Conservation (phyloP, 495 filamentous ascomycete genomes). For the Lophiotrema nucula region DNA sequence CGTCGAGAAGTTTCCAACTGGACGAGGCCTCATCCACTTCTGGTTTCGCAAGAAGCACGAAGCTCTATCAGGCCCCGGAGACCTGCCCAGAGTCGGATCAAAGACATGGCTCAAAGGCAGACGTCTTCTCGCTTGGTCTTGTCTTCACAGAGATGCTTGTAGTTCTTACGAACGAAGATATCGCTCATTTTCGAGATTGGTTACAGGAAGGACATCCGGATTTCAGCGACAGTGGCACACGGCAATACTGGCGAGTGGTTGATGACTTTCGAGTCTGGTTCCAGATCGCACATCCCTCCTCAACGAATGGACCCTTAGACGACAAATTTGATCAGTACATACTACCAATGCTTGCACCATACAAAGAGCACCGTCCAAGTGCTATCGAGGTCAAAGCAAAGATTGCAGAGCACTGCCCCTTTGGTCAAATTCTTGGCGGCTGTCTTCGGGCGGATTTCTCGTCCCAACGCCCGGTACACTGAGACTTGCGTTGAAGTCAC, state of each 20-base stretch:
- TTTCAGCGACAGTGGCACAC: not conserved
- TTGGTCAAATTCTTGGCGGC: not conserved
- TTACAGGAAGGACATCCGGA: not conserved
- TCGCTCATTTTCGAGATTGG: not conserved
- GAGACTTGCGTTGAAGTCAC: no score
- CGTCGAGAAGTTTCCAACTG: not conserved
- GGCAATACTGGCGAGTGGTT: not conserved
- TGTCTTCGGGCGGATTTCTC: no score
- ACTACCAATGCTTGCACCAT: not conserved
- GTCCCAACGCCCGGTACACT: no score
- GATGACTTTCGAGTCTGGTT: not conserved
- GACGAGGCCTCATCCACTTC: constrained; percentile 11
- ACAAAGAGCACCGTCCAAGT: not conserved
- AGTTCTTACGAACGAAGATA: not conserved
- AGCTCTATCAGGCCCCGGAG: constrained; percentile 15
- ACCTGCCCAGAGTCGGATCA: not conserved
- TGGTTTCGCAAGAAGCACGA: not conserved
- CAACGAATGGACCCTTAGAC: not conserved
- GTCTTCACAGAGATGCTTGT: constrained; percentile 22
- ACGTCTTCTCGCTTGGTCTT: constrained; percentile 22
- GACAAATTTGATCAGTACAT: not conserved
- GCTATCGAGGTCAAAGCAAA: not conserved
- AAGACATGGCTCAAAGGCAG: constrained; percentile 13
- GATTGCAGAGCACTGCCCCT: not conserved
- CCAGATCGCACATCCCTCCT: not conserved